Percentiles rank a stretch among this genome's conserved stretches.
Conservation (phyloP, 805 yeast genomes). For the Monosporozyma aerobia region DNA sequence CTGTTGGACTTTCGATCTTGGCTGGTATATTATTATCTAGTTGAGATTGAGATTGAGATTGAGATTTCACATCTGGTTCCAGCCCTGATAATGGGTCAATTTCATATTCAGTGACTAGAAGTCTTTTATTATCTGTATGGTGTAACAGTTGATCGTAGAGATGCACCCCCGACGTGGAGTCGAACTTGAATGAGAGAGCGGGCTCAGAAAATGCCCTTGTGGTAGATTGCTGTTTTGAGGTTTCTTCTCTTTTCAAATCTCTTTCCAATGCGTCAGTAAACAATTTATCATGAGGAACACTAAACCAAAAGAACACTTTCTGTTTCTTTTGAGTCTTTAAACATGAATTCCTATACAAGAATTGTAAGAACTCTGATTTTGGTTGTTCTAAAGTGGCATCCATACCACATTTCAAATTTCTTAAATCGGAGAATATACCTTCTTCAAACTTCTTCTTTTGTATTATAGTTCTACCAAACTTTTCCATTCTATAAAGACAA, state of each 20-base stretch:
- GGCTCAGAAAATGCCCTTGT: conserved; percentile 71
- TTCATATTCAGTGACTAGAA: neutral
- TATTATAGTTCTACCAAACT: conserved; percentile 74
- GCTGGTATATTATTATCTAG: neutral
- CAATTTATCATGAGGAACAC: conserved; percentile 86
- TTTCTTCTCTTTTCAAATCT: conserved; percentile 81
- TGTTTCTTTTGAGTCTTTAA: conserved; percentile 93
- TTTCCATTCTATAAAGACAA: conserved; percentile 80
- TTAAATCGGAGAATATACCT: conserved; percentile 84
- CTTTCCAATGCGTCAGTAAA: conserved; percentile 92
- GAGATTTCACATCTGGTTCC: neutral
- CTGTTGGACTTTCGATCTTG: neutral
- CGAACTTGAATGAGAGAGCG: conserved; percentile 64
- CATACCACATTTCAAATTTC: conserved; percentile 75
- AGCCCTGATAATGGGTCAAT: neutral
- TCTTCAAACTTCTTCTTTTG: conserved; percentile 95
- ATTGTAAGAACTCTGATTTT: conserved; percentile 72
- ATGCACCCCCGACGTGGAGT: conserved; percentile 35
- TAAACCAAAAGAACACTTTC: conserved; percentile 93
- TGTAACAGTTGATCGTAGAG: conserved; percentile 44
- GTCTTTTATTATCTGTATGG: conserved; percentile 2
- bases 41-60: neutral
- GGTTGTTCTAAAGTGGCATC: conserved; percentile 87
- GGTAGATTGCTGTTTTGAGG: conserved; percentile 51
- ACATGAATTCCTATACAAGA: conserved; percentile 78